Base-by-base conservation (phyloP, 306 rosid genomes). In the Geum urbanum region DNA sequence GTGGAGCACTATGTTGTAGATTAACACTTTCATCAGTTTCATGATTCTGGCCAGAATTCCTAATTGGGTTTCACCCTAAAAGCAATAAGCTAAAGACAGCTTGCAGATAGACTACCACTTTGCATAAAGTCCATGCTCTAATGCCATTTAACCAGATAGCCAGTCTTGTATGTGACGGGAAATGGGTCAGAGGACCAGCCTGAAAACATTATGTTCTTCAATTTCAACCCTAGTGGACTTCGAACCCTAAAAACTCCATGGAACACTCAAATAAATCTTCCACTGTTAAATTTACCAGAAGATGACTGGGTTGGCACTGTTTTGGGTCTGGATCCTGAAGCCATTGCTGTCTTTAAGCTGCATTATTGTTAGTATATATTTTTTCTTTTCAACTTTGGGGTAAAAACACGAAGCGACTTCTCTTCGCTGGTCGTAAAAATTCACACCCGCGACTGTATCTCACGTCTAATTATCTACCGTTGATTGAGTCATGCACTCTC, bases 1-100 rank as follows among this genome's bases (percentile, higher is more conserved):
- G 74, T 14, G 65, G 12, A 9, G 55, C 54, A 70, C 64, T 10
- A 55, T 9, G 18, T 46, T 12, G 37, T 19, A 12, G 18, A 9
- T 5, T 12, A 22, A 27, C 2, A 16, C 14, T 9, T 45, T 43
- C 65, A 60, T 54, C 2, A 16, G 9, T 9, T 45, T 43, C 65
- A 60, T 54, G 73, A 67, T 37, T 69, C 5, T 69, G 40, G 60
- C 73, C 73, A 20, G 22, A 69, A 41, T 7, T 7, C 64, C 10
- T 52, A 43, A 8, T 37, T 69, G 52, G 66, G 49, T 62, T n/a
- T 62, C 27, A 40, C 48, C 66, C 47, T n/a, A 40, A 37, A 60
- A 60, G 9, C 19, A 58, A 56, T 24, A 24, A 16, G 62, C 62
- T 56, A 56, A 58, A 48, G 44, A 16, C 18, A 69, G 53, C n/a